Evolutionary conservation across 495 filamentous ascomycete genomes (phyloP).

Genomic region (Evernia prunastri): DNA sequence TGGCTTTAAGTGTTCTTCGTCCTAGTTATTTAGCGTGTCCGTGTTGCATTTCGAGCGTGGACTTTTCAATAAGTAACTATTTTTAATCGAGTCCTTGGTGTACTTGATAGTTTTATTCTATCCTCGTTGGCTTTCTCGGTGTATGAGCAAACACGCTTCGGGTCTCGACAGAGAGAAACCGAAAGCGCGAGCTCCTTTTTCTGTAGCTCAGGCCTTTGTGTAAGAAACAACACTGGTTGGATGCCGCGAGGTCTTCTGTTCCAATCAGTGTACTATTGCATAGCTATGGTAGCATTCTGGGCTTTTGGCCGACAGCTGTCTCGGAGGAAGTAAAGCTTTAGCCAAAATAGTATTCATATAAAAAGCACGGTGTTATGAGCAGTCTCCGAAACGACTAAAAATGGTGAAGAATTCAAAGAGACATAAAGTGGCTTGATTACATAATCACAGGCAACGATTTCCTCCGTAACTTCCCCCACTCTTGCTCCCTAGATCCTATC

Average conservation of each 20-base stretch:
- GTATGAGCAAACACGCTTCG: slow-evolving; percentile 8
- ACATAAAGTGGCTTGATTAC: slow-evolving; percentile 7
- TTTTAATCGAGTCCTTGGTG: slow-evolving; percentile 17
- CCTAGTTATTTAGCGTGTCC: slow-evolving; percentile 26
- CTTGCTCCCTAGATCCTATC: not conserved
- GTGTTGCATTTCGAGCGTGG: slow-evolving; percentile 27
- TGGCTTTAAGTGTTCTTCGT: slow-evolving; percentile 13
- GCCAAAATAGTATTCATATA: too few species aligned
- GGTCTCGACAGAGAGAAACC: not conserved
- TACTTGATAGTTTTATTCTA: slow-evolving; percentile 12
- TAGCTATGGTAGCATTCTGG: not conserved
- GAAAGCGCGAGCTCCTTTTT: not conserved
- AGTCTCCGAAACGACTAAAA: too few species aligned
- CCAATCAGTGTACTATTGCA: not conserved
- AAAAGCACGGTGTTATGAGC: too few species aligned
- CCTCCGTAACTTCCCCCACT: slow-evolving; percentile 11
- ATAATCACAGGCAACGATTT: slow-evolving; percentile 7
- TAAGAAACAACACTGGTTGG: not conserved
- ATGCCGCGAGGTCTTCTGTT: not conserved
- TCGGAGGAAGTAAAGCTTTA: not conserved
- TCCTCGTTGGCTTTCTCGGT: slow-evolving; percentile 18
- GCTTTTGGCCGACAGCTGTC: not conserved
- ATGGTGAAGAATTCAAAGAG: too few species aligned
- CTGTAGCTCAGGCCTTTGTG: not conserved
- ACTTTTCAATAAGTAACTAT: slow-evolving; percentile 10